phyloP scores from a whole-genome alignment of 2,329 filamentous ascomycete species.

The Fusarium virguliforme region DNA sequence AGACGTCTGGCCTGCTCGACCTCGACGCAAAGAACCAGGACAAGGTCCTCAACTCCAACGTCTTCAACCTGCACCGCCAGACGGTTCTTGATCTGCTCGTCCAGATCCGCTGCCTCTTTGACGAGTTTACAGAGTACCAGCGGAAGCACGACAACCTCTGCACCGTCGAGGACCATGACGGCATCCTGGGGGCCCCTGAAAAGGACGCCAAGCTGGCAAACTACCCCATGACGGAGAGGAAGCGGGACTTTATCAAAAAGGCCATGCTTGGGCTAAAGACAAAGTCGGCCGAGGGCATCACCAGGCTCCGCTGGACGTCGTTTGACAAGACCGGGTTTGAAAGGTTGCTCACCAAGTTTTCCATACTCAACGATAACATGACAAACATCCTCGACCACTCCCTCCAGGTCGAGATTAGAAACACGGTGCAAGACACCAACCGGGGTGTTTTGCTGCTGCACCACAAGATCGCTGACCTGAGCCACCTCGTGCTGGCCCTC shows the following conservation, averaged over 20 bases:
- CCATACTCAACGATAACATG: conserved; percentile 65
- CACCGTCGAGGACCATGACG: conserved; percentile 55
- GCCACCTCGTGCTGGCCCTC: conserved; percentile 63
- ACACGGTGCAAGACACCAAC: conserved; percentile 66
- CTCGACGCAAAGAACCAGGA: conserved; percentile 60
- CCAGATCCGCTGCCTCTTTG: conserved; percentile 64
- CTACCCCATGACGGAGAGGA: conserved; percentile 61
- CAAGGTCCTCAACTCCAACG: conserved; percentile 63
- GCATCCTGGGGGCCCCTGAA: conserved; percentile 58
- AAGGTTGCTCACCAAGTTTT: conserved; percentile 61
- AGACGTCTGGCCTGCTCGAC: conserved; percentile 65
- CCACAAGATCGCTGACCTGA: conserved; percentile 63
- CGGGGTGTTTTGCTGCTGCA: conserved; percentile 64
- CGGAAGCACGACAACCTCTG: conserved; percentile 58
- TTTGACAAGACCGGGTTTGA: conserved; percentile 66
- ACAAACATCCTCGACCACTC: conserved; percentile 64
- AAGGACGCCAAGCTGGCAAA: conserved; percentile 62
- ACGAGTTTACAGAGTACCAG: conserved; percentile 63
- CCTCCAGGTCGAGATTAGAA: conserved; percentile 64
- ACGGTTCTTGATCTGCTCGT: conserved; percentile 66
- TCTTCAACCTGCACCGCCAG: conserved; percentile 65
- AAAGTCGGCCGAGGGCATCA: conserved; percentile 56
- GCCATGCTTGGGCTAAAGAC: conserved; percentile 59
- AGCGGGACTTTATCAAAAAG: conserved; percentile 62
- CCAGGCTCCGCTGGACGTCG: conserved; percentile 62